These are phyloP conservation scores for Mitragyna speciosa DNA, from an alignment of 257 asterid genomes.

Conservation along the genomic window DNA sequence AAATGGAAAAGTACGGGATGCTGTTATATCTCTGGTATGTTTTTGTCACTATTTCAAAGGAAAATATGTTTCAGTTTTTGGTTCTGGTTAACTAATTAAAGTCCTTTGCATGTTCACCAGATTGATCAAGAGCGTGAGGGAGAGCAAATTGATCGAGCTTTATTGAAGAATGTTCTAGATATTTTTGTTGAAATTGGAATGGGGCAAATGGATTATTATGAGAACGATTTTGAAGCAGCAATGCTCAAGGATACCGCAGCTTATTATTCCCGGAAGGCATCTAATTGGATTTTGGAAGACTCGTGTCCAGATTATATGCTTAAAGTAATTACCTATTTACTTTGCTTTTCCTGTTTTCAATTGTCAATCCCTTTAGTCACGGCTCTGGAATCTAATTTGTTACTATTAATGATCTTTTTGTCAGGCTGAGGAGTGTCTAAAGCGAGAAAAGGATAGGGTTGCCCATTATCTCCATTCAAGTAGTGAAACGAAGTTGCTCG, in stretches of 20 bases:
- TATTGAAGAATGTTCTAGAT: conserved; percentile 84
- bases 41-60: conserved; percentile 5
- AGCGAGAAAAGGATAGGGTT: conserved; percentile 87
- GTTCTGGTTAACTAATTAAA: conserved; percentile 8
- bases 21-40: conserved; percentile 89
- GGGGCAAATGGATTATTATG: conserved; percentile 88
- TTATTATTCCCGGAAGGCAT: conserved; percentile 96
- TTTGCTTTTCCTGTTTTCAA: neutral
- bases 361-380: neutral
- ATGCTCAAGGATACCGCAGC: conserved; percentile 86
- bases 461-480: conserved; percentile 93
- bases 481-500: conserved; percentile 93
- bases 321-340: conserved; percentile 44
- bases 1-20: conserved; percentile 81
- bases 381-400: neutral
- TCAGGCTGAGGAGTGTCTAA: conserved; percentile 92
- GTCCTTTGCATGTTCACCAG: conserved; percentile 33
- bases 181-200: conserved; percentile 97
- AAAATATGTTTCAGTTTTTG: neutral
- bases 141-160: conserved; percentile 91
- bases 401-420: conserved; percentile 23
- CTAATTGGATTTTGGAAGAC: conserved; percentile 96
- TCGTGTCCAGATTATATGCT: conserved; percentile 98
- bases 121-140: conserved; percentile 99
- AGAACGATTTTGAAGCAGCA: conserved; percentile 83